Evolutionary conservation across 139 green algal species (phyloP), one percentile per base, ranked within the genome.

Genomic region (Chlamydomonas incerta): DNA sequence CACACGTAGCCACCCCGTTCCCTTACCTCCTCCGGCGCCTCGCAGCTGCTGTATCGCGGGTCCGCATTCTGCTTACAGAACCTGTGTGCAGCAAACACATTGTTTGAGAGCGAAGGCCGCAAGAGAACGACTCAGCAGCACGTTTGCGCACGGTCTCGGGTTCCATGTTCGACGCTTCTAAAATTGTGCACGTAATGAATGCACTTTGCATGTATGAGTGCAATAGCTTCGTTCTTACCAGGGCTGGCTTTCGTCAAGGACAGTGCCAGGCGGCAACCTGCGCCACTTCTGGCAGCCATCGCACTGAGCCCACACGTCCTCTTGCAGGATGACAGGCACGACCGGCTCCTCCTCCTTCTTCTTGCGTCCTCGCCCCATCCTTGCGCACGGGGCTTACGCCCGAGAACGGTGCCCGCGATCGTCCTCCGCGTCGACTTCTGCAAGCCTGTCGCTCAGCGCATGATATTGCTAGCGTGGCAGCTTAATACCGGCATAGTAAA

Each of bases 231-330:
- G 20, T 3, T 24, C 71, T 33, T 57, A 90, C 86, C 86, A 90
- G 0, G 80, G 33, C 52, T 74, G 34, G 52, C 75, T 70, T 34
- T 90, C 86, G 14, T 90, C 80, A 66, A 90, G 69, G 8, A 72
- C 37, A 29, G 86, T 90, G 15, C 86, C 81, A 41, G 86, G 86
- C 46, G 86, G 80, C 52, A 90, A 80, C 66, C 80, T 87, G 46
- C 86, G 69, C 86, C 86, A 90, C 50, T 90, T 90, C 41, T 90
- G 80, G 62, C 86, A 90, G 0, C n/a, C 47, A 63, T 90, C 86
- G 41, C 86, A 90, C 57, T 85, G 73, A 33, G 79, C 86, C 86
- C 86, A 90, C 8, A 90, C 86, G 74, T 90, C 86, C 41, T 90
- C 86, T 21, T 88, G 83, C 11, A 85, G 73, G 18, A 74, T 55